A percentile compares a stretch with the other conserved stretches of the same genome.
These are phyloP conservation scores for Stachybotrys chartarum DNA, from an alignment of 2,329 filamentous ascomycete species.

Conservation along the genomic window DNA sequence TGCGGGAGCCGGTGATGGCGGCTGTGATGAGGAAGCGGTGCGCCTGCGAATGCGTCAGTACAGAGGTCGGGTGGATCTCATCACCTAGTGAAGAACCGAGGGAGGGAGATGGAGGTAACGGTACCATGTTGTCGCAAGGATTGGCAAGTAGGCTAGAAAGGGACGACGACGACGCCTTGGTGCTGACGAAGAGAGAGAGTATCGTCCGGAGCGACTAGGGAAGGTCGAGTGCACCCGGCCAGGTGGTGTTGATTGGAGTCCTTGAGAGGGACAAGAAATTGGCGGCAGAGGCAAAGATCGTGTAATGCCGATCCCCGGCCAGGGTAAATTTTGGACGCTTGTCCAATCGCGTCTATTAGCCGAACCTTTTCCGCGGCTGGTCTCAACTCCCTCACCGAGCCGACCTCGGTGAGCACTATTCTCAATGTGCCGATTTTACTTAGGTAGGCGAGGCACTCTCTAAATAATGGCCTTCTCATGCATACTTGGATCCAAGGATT, in stretches of 20 bases:
- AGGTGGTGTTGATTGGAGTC: not conserved
- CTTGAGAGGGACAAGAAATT: not conserved
- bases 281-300: not conserved
- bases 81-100: not conserved
- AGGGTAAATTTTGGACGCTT: not conserved
- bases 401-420: not conserved
- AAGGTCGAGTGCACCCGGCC: not conserved
- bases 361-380: not conserved
- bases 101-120: constrained; percentile 2
- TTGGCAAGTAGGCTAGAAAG: not conserved
- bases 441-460: too few species aligned
- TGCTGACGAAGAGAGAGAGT: not conserved
- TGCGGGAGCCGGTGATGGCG: constrained; percentile 81
- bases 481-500: too few species aligned
- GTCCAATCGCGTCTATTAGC: not conserved
- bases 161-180: not conserved
- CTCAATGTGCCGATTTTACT: too few species aligned
- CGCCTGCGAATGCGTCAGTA: constrained; percentile 49
- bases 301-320: not conserved
- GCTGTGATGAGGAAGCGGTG: constrained; percentile 86
- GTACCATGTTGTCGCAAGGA: not conserved
- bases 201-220: not conserved
- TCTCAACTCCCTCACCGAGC: too few species aligned
- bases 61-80: not conserved
- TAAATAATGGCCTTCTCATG: too few species aligned